Percentiles rank a stretch among this genome's conserved stretches.
Evolutionary conservation across 1,284 basidiomycete genomes (phyloP).

Genomic region (Ustilago hordei): DNA sequence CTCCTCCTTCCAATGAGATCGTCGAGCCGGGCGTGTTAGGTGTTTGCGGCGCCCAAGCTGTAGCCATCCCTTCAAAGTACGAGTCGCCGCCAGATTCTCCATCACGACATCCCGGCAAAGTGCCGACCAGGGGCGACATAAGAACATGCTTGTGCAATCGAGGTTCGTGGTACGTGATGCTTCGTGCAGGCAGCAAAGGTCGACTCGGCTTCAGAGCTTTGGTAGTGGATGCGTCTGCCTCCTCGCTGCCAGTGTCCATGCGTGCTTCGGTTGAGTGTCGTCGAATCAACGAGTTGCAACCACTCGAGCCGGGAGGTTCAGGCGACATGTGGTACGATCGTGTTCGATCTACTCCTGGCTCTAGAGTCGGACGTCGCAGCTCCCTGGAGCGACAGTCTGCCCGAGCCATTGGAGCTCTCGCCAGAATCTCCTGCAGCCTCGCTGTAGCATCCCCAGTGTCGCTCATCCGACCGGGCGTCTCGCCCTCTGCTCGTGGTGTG

Average conservation of each 20-base stretch:
- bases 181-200: conserved; percentile 59
- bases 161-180: conserved; percentile 67
- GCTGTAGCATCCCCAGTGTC: conserved; percentile 3
- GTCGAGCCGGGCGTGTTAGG: conserved; percentile 70
- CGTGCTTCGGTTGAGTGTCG: conserved; percentile 62
- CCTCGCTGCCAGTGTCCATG: conserved; percentile 34
- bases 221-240: conserved; percentile 10
- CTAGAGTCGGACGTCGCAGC: conserved; percentile 22
- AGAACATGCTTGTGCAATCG: conserved; percentile 59
- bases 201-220: conserved; percentile 27
- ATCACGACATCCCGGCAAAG: conserved; percentile 25
- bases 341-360: conserved; percentile 28
- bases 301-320: conserved; percentile 39
- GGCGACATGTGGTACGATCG: conserved; percentile 61
- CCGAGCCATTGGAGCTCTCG: not conserved
- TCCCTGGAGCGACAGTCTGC: conserved; percentile 9
- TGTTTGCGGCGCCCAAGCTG: conserved; percentile 62
- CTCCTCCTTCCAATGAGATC: conserved; percentile 71
- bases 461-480: conserved; percentile 10
- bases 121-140: conserved; percentile 54
- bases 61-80: conserved; percentile 48
- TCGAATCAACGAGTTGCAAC: conserved; percentile 49
- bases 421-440: not conserved
- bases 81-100: conserved; percentile 30
- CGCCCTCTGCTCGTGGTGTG: conserved; percentile 29